These are phyloP conservation scores for Diaporthe caulivora DNA, from an alignment of 2,329 filamentous ascomycete species.

Conservation along the genomic window DNA sequence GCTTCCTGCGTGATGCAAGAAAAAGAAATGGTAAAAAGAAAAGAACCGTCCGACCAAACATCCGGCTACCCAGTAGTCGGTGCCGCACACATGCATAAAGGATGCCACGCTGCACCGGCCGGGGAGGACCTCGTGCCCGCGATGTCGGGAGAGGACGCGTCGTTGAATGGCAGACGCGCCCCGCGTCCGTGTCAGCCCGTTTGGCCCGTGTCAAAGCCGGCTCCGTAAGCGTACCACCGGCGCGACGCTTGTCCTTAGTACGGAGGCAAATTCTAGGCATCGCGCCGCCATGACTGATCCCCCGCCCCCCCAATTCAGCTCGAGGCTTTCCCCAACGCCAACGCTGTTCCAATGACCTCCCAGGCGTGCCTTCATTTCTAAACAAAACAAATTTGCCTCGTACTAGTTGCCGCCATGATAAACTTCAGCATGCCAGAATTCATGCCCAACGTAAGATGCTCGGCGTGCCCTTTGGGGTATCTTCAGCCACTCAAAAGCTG, in stretches of 20 bases:
- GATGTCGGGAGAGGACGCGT: conserved; percentile 22
- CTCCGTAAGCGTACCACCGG: conserved; percentile 26
- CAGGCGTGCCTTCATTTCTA: neutral
- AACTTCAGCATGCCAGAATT: neutral
- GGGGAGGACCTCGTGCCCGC: conserved; percentile 4
- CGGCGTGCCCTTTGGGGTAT: conserved; percentile 1
- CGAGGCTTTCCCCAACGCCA: conserved; percentile 31
- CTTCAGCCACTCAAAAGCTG: neutral
- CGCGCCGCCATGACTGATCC: conserved; percentile 9
- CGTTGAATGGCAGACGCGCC: conserved; percentile 25
- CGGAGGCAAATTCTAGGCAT: conserved; percentile 24
- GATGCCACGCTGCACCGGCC: conserved; percentile 18
- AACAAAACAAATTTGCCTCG: conserved; percentile 10
- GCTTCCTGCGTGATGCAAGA: conserved; percentile 5
- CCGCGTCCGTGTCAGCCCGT: conserved; percentile 19
- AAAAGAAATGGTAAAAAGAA: neutral
- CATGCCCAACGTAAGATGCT: neutral
- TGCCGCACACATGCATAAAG: conserved; percentile 25
- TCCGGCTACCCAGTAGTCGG: conserved; percentile 12
- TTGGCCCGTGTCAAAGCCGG: conserved; percentile 20
- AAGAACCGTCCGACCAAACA: neutral
- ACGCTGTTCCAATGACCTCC: conserved; percentile 33
- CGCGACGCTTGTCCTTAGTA: conserved; percentile 24
- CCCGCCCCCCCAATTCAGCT: neutral
- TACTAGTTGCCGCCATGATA: conserved; percentile 2